Evolutionary conservation across 192 early-diverging fungal genomes (phyloP).

Genomic region (Backusella westeae): DNA sequence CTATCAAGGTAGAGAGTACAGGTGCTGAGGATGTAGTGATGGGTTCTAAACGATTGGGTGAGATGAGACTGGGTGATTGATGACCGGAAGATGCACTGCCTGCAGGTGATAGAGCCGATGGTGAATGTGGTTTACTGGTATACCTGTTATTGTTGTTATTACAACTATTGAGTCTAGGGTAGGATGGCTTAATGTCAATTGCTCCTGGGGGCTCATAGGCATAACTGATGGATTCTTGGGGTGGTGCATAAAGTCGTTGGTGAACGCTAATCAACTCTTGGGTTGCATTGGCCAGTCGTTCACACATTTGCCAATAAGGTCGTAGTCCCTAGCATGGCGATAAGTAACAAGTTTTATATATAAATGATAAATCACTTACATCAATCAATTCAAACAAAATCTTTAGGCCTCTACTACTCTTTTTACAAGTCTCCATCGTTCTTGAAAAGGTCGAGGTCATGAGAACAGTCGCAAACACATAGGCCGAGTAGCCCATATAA

Average conservation of each 20-base stretch:
- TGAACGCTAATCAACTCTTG: slow-evolving; percentile 19
- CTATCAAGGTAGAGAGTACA: not conserved
- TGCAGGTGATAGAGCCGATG: not conserved
- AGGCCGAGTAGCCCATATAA: slow-evolving; percentile 30
- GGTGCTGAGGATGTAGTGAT: not conserved
- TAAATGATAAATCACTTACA: not conserved
- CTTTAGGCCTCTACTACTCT: slow-evolving; percentile 11
- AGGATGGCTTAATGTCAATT: not conserved
- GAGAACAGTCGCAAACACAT: slow-evolving; percentile 28
- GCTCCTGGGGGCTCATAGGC: not conserved
- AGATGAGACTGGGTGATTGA: not conserved
- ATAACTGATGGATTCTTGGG: not conserved
- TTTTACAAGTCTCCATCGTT: slow-evolving; percentile 9
- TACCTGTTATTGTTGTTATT: not conserved
- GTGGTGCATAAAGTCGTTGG: slow-evolving; percentile 16
- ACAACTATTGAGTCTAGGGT: not conserved
- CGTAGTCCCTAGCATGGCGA: slow-evolving; percentile 4
- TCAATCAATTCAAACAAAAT: slow-evolving; percentile 25
- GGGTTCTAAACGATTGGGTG: slow-evolving; percentile 4
- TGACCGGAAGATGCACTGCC: not conserved
- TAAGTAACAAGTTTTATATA: not conserved
- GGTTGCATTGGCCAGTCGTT: slow-evolving; percentile 24
- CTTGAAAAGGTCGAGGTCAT: slow-evolving; percentile 29
- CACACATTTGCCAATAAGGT: slow-evolving; percentile 33
- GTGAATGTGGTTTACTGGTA: not conserved